phyloP scores from a whole-genome alignment of 2,329 filamentous ascomycete genomes.

The Diaporthe citriasiana region DNA sequence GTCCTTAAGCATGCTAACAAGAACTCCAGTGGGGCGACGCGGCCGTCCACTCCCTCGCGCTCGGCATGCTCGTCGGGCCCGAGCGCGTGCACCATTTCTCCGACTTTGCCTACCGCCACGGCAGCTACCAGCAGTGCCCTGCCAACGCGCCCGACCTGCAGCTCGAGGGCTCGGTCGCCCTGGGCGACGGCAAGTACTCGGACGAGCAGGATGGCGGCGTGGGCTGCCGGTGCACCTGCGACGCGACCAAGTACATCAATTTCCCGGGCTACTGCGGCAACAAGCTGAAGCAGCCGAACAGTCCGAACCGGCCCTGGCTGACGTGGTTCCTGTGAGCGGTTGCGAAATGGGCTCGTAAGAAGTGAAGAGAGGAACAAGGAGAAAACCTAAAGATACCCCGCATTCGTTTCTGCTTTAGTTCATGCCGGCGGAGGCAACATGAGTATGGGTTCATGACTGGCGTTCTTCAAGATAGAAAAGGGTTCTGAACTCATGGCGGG shows the following conservation, averaged over 20 bases:
- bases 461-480: conserved; percentile 19
- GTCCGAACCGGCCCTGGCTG: conserved; percentile 49
- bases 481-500: not conserved
- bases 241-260: conserved; percentile 52
- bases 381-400: conserved; percentile 26
- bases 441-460: conserved; percentile 29
- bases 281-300: conserved; percentile 55
- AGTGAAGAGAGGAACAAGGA: too few relatives aligned
- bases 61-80: conserved; percentile 57
- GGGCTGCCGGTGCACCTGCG: conserved; percentile 59
- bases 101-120: conserved; percentile 60
- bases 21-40: conserved; percentile 59
- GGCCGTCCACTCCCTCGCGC: conserved; percentile 59
- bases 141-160: conserved; percentile 56
- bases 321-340: conserved; percentile 51
- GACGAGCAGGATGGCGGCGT: conserved; percentile 51
- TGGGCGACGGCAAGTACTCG: conserved; percentile 46
- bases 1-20: conserved; percentile 15
- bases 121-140: conserved; percentile 51
- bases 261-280: conserved; percentile 54
- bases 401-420: conserved; percentile 32
- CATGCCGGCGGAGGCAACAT: conserved; percentile 23
- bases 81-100: conserved; percentile 59
- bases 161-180: conserved; percentile 50
- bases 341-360: not conserved